Evolutionary conservation across 768 basidiomycete species (phyloP), one percentile per base, ranked within the genome.

Genomic region (Podaxis carcinomalis): DNA sequence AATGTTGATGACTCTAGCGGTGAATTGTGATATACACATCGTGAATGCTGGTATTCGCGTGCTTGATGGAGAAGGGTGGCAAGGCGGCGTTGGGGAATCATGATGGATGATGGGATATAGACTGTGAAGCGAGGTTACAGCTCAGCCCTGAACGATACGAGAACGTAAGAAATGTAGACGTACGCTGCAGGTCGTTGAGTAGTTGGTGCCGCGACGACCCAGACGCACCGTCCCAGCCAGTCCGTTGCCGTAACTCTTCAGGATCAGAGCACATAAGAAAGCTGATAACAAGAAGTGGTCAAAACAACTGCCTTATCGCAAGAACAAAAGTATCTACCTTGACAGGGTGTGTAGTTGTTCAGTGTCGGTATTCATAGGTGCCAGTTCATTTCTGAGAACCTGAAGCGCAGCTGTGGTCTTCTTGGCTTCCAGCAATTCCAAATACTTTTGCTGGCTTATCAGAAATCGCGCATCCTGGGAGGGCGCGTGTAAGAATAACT

Each of bases 371-470:
- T 89, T 85, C 56, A 93, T 71, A 49, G 93, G 90, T 7, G 95
- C 93, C 40, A 99, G 77, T 69, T 97, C 95, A 63, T 89, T 86
- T 51, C 97, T 85, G 52, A 99, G 77, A 6, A 96, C 90, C 57
- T 88, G 83, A 42, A 99, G 75, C 13, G 97, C 97, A 63, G 83
- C 80, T 49, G 90, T 90, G 1, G 86, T 89, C 75, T 88, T 86
- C 67, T 83, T 84, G 3, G 84, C 82, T 68, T 98, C 96, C 53
- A 99, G 79, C 19, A 92, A 79, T 70, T 99, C 97, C 44, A 98
- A 80, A 73, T 97, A 99, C 76, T 97, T 95, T 82, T 99, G 97
- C 74, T 91, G 89, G 62, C 87, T 88, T 65, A 99, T 92, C 63
- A 95, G 78, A 73, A 95, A 97, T 63, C 80, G 86, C 21, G 90